Percentiles rank a stretch among this genome's conserved stretches.
These are phyloP conservation scores for Phaeosphaeriaceae sp. DNA, from an alignment of 2,329 filamentous ascomycete genomes.

Conservation along the genomic window DNA sequence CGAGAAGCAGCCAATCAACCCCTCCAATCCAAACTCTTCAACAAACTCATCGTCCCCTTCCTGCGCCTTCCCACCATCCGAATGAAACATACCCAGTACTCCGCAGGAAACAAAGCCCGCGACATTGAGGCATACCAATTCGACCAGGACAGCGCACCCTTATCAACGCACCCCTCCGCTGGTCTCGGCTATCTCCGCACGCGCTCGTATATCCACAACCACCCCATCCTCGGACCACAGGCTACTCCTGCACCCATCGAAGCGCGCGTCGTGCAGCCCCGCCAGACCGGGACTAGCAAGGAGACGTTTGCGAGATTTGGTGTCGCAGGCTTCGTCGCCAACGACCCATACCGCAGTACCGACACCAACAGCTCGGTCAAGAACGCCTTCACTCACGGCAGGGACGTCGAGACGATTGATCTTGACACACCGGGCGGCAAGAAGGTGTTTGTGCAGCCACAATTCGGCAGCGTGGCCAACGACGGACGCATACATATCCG, in stretches of 20 bases:
- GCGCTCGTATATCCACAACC: slow-evolving; percentile 63
- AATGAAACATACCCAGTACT: slow-evolving; percentile 30
- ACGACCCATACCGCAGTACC: slow-evolving; percentile 46
- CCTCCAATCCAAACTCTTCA: slow-evolving; percentile 59
- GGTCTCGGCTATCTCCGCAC: slow-evolving; percentile 68
- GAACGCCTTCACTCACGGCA: slow-evolving; percentile 7
- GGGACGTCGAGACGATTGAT: slow-evolving; percentile 49
- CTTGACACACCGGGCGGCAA: slow-evolving; percentile 55
- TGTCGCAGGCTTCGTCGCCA: slow-evolving; percentile 54
- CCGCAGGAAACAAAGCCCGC: slow-evolving; percentile 33
- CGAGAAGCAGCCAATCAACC: slow-evolving; percentile 56
- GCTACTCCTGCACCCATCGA: slow-evolving; percentile 58
- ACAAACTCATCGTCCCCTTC: slow-evolving; percentile 59
- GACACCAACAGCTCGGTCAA: slow-evolving; percentile 30
- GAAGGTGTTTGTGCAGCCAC: slow-evolving; percentile 60
- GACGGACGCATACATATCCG: slow-evolving; percentile 41
- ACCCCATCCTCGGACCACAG: slow-evolving; percentile 68
- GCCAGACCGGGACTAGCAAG: slow-evolving; percentile 13
- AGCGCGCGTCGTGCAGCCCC: slow-evolving; percentile 62
- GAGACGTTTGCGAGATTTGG: slow-evolving; percentile 48
- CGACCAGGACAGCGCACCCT: slow-evolving; percentile 49
- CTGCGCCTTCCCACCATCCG: slow-evolving; percentile 61
- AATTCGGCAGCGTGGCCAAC: slow-evolving; percentile 45
- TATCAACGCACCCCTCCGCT: slow-evolving; percentile 69
- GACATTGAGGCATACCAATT: slow-evolving; percentile 36